These are phyloP conservation scores for Volvariella volvacea DNA, from an alignment of 1,284 basidiomycete genomes.

Conservation along the genomic window DNA sequence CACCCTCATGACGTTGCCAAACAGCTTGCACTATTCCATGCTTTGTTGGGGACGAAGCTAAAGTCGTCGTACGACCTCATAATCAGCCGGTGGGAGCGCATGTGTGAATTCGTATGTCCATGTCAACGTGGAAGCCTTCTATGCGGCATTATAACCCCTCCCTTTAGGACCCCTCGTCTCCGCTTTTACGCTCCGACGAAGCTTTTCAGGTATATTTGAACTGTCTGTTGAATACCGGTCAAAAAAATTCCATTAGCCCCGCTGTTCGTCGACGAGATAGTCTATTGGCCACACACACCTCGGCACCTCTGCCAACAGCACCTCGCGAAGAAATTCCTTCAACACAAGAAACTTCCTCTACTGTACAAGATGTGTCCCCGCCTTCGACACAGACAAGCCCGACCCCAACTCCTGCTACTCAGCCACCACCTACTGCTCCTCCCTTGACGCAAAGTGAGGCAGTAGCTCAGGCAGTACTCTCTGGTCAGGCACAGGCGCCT, in stretches of 20 bases:
- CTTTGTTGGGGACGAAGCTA: constrained; percentile 54
- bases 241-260: constrained; percentile 49
- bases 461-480: constrained; percentile 54
- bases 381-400: constrained; percentile 10
- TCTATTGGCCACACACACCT: constrained; percentile 38
- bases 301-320: constrained; percentile 20
- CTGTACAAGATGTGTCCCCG: constrained; percentile 12
- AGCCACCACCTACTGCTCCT: constrained; percentile 12
- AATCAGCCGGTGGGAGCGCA: constrained; percentile 72
- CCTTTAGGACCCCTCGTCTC: constrained; percentile 54
- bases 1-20: constrained; percentile 59
- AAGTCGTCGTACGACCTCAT: constrained; percentile 65
- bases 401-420: constrained; percentile 12
- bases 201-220: constrained; percentile 70
- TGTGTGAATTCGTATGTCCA: constrained; percentile 69
- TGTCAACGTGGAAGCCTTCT: constrained; percentile 12
- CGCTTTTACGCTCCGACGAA: constrained; percentile 56
- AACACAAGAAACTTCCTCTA: constrained; percentile 8
- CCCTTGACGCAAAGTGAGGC: constrained; percentile 21
- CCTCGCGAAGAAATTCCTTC: constrained; percentile 10
- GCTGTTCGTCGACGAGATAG: constrained; percentile 65
- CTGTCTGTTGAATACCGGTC: constrained; percentile 55
- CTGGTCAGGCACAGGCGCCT: constrained; percentile 21
- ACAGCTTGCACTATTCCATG: constrained; percentile 66
- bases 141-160: constrained; percentile 3